phyloP scores from a whole-genome alignment of 2,329 filamentous ascomycete genomes.

The Colletotrichum musae region DNA sequence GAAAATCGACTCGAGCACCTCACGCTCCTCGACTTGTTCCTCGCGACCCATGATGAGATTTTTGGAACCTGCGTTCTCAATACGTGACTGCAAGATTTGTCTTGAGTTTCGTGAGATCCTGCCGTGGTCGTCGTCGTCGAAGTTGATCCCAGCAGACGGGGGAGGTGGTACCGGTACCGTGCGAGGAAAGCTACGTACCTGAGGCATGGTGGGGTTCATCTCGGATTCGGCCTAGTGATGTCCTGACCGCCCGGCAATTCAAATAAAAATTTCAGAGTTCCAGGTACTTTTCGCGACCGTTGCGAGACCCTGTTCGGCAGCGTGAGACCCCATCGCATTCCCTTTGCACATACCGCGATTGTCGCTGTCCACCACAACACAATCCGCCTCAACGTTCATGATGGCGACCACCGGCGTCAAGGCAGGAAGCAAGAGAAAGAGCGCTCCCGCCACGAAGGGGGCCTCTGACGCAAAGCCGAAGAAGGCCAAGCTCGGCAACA shows the following conservation, averaged over 20 bases:
- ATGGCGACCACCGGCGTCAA: constrained; percentile 65
- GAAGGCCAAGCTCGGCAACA: constrained; percentile 63
- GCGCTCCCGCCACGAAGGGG: constrained; percentile 59
- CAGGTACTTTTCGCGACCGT: constrained; percentile 25
- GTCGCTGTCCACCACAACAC: constrained; percentile 21
- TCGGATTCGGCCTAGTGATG: constrained; percentile 34
- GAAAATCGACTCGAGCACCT: constrained; percentile 98
- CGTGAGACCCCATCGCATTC: constrained; percentile 11
- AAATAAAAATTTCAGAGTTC: constrained; percentile 46
- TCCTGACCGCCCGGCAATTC: constrained; percentile 54
- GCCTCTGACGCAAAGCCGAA: constrained; percentile 61
- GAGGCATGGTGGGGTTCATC: constrained; percentile 38
- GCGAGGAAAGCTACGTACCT: constrained; percentile 36
- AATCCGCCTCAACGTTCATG: constrained; percentile 41
- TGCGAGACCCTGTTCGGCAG: constrained; percentile 22
- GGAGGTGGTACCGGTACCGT: constrained; percentile 1
- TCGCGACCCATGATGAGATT: constrained; percentile 75
- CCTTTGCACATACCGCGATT: constrained; percentile 24
- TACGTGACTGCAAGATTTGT: background rate
- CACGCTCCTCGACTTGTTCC: constrained; percentile 95
- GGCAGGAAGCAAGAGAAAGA: constrained; percentile 71
- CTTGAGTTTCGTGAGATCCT: too few species aligned
- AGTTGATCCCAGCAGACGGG: background rate
- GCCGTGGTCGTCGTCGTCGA: constrained; percentile 4
- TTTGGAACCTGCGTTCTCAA: background rate